phyloP scores from a whole-genome alignment of 2,329 filamentous ascomycete species.

The Aspergillus texensis region DNA sequence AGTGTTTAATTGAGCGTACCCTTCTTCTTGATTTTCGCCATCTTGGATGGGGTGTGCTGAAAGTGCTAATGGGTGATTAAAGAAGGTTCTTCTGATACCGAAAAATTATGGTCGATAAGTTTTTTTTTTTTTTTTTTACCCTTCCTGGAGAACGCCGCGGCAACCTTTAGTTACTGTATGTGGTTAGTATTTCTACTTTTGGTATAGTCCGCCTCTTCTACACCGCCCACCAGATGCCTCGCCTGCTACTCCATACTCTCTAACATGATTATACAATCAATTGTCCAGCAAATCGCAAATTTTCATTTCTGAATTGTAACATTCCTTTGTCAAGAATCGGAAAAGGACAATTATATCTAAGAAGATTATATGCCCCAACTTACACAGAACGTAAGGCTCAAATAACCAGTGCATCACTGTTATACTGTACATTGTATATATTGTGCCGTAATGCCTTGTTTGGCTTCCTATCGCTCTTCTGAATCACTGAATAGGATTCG shows the following conservation, averaged over 20 bases:
- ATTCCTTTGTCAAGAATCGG: no score
- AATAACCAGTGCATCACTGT: no score
- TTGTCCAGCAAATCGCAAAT: no score
- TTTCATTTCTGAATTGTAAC: no score
- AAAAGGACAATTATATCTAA: no score
- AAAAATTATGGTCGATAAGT: conserved; percentile 42
- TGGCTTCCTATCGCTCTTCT: not conserved
- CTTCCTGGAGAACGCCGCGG: not conserved
- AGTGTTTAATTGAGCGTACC: conserved; percentile 49
- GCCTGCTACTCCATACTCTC: no score
- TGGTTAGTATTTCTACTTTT: not conserved
- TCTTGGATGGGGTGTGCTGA: conserved; percentile 40
- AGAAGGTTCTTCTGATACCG: conserved; percentile 32
- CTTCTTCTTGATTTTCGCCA: conserved; percentile 89
- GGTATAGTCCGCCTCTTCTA: not conserved
- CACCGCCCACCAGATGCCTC: not conserved
- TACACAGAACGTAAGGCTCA: no score
- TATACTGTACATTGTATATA: not conserved
- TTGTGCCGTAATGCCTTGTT: not conserved
- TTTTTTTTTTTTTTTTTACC: conserved; percentile 31
- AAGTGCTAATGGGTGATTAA: conserved; percentile 23
- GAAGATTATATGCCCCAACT: no score
- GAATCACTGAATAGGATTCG: not conserved
- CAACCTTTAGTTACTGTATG: not conserved
- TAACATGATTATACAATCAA: no score